Base-by-base conservation (phyloP, 1,284 basidiomycete genomes). In the Puccinia hordei region DNA sequence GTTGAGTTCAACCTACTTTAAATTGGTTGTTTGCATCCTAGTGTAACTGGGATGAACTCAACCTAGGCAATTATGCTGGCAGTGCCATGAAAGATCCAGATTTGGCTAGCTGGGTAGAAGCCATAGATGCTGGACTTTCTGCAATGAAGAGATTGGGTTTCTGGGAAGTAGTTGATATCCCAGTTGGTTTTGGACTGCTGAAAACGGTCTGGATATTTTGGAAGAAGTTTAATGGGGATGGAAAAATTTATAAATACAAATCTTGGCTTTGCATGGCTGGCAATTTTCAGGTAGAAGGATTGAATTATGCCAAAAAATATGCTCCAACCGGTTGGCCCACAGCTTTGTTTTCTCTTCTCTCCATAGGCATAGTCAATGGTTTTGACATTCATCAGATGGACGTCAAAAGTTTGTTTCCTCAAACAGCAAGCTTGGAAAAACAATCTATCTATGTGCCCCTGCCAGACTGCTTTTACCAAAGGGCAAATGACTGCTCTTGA, bases 401-500 rank as follows among this genome's bases (percentile, higher is more conserved):
- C n/a, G n/a, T n/a, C n/a, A n/a, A n/a, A n/a, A n/a, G n/a, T n/a
- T n/a, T n/a, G n/a, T n/a, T n/a, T n/a, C n/a, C n/a, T n/a, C n/a
- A n/a, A n/a, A n/a, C n/a, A n/a, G n/a, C n/a, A n/a, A n/a, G 1
- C 27, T 76, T 8, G 27, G 66, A 6, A 59, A 76, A 38, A 55
- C 33, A 13, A 65, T 76, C 41, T 76, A 76, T n/a, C 33, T 76
- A 35, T 33, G 49, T 1, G 2, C 76, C 33, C 49, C 66, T 12
- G 41, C 61, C 1, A 44, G 65, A 3, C 33, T 68, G 24, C 1
- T 19, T 24, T 4, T 63, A 13, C 55, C 73, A 4, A n/a, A 35
- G 1, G 27, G 24, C 38, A 27, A 49, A 13, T 75, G 57, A 22
- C 27, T 63, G 10, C 17, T 6, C 1, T n/a, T 65, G 1, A 2